Evolutionary conservation across 2,329 filamentous ascomycete genomes (phyloP).

Genomic region (Trichoderma simmonsii): DNA sequence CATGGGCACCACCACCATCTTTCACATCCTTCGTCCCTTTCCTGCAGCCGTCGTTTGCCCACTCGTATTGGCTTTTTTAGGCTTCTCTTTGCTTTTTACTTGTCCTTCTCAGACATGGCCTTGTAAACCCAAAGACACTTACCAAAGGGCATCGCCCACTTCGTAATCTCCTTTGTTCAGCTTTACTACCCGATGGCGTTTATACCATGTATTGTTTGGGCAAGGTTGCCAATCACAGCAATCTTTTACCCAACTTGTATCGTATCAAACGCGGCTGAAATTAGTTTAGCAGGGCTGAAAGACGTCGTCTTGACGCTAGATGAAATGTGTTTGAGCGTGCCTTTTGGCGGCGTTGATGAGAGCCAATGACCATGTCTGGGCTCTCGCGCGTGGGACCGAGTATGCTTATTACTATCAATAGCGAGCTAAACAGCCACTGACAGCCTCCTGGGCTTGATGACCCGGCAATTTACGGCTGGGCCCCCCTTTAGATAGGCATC

Average conservation of each 20-base stretch:
- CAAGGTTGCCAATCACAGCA: background rate
- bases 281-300: conserved; percentile 17
- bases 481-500: background rate
- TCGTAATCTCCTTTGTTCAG: background rate
- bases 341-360: background rate
- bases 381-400: background rate
- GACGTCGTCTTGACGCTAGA: conserved; percentile 6
- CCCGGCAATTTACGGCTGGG: background rate
- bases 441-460: background rate
- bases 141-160: background rate
- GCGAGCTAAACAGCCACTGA: background rate
- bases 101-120: background rate
- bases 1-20: background rate
- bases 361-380: background rate
- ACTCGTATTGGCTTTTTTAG: background rate
- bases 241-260: background rate
- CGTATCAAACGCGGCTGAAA: conserved; percentile 12
- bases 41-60: background rate
- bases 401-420: background rate
- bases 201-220: background rate
- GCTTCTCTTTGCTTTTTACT: background rate
- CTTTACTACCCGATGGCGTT: background rate
- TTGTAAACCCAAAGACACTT: background rate
- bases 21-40: background rate
- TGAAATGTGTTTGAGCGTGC: background rate